Evolutionary conservation across 805 yeast species (phyloP).

Genomic region (Lipomyces orientalis): DNA sequence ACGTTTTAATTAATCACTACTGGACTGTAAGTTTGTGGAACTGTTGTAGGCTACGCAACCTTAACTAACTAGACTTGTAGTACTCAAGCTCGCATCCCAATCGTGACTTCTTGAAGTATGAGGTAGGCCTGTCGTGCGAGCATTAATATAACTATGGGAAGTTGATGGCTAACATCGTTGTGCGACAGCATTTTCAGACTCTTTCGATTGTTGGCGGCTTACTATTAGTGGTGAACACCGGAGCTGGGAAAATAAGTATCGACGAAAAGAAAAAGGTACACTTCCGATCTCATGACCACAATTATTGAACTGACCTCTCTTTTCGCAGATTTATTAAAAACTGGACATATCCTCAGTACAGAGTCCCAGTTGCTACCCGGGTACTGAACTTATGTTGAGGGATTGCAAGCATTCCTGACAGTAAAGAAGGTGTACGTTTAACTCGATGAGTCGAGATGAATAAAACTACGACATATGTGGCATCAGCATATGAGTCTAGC

Average conservation of each 20-base stretch:
- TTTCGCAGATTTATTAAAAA: background rate
- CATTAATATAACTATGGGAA: background rate
- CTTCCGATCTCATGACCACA: background rate
- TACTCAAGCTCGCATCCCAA: conserved; percentile 70
- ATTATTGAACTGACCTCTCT: background rate
- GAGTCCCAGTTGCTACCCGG: background rate
- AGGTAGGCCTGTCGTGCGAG: conserved; percentile 42
- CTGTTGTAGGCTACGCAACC: background rate
- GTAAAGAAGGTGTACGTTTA: background rate
- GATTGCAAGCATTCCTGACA: background rate
- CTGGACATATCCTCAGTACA: background rate
- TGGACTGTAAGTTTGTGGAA: conserved; percentile 58
- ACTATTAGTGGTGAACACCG: conserved; percentile 86
- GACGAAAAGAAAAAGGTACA: conserved; percentile 96
- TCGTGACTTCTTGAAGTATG: conserved; percentile 89
- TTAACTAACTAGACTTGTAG: conserved; percentile 9
- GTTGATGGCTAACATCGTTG: background rate
- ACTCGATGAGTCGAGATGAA: background rate
- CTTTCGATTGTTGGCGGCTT: conserved; percentile 94
- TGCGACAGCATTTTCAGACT: conserved; percentile 76
- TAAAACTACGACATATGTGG: background rate
- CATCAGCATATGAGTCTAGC: background rate
- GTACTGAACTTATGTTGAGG: background rate
- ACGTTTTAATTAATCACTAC: conserved; percentile 81
- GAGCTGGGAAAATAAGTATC: conserved; percentile 91